These are phyloP conservation scores for Cyanodermella asteris DNA, from an alignment of 2,329 filamentous ascomycete species.

Conservation along the genomic window DNA sequence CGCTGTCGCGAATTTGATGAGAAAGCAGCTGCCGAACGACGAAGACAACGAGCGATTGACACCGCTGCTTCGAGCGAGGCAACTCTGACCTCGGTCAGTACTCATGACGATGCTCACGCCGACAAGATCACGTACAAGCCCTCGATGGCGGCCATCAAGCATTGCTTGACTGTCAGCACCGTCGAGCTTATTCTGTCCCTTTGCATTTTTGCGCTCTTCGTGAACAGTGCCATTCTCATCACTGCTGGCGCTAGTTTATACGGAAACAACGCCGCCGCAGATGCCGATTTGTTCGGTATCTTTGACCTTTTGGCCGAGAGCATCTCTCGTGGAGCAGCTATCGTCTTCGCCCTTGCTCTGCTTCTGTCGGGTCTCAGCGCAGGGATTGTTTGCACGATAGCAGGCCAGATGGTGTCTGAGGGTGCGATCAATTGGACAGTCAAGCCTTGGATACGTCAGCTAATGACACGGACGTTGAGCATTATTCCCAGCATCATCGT, in stretches of 20 bases:
- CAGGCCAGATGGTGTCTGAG: constrained; percentile 74
- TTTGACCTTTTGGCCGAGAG: constrained; percentile 46
- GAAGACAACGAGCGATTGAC: no score
- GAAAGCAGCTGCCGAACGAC: constrained; percentile 17
- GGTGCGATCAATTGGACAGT: constrained; percentile 57
- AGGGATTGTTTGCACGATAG: constrained; percentile 73
- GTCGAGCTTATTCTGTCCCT: constrained; percentile 49
- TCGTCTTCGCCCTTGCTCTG: constrained; percentile 63
- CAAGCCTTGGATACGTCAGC: constrained; percentile 54
- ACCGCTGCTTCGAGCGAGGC: constrained; percentile 11
- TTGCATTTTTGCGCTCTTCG: constrained; percentile 65
- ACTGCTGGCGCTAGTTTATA: constrained; percentile 61
- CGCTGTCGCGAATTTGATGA: constrained; percentile 27
- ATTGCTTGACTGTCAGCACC: constrained; percentile 53
- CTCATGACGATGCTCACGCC: constrained; percentile 2
- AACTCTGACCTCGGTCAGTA: no score
- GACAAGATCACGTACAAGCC: constrained; percentile 43
- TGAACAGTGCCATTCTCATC: constrained; percentile 65
- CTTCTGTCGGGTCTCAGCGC: constrained; percentile 62
- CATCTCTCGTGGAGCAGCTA: constrained; percentile 54
- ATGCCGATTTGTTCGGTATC: constrained; percentile 67
- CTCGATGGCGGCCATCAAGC: constrained; percentile 47
- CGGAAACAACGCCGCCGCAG: constrained; percentile 33
- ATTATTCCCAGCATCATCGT: constrained; percentile 70
- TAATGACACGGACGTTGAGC: constrained; percentile 58